phyloP scores from a whole-genome alignment of 2,329 filamentous ascomycete species.

The Apiospora phragmitis region DNA sequence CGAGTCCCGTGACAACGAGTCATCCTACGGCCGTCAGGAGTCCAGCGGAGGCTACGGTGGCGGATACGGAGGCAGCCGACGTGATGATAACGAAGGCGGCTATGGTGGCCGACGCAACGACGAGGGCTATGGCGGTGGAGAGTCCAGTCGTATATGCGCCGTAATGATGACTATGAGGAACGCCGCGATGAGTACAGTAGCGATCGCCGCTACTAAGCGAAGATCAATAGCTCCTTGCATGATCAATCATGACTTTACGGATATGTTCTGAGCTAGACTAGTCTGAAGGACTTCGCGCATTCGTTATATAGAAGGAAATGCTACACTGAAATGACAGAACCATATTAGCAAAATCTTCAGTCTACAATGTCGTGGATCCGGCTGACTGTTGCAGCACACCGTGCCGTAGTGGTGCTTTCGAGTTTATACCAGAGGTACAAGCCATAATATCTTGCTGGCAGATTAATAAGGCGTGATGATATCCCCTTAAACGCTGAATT shows the following conservation, averaged over 20 bases:
- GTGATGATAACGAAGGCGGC: conserved; percentile 7
- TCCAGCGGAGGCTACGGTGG: conserved; percentile 16
- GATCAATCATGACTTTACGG: background rate
- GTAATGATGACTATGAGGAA: background rate
- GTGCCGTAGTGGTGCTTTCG: background rate
- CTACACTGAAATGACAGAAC: background rate
- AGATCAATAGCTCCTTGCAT: background rate
- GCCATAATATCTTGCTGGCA: too few species aligned
- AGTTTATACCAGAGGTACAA: background rate
- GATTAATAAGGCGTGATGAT: background rate
- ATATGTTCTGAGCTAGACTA: background rate
- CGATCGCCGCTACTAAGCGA: background rate
- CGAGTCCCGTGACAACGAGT: background rate
- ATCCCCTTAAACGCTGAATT: too few species aligned
- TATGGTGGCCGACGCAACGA: conserved; percentile 18
- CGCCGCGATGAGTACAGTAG: conserved; percentile 7
- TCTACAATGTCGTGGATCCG: background rate
- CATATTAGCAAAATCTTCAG: background rate
- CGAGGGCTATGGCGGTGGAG: background rate
- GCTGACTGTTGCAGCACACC: background rate
- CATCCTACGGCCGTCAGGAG: conserved; percentile 15
- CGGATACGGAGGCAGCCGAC: conserved; percentile 10
- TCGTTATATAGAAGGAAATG: background rate
- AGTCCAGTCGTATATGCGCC: background rate
- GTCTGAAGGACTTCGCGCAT: background rate